Conservation (phyloP, 2,329 filamentous ascomycete genomes). For the Ascosphaera aggregata region DNA sequence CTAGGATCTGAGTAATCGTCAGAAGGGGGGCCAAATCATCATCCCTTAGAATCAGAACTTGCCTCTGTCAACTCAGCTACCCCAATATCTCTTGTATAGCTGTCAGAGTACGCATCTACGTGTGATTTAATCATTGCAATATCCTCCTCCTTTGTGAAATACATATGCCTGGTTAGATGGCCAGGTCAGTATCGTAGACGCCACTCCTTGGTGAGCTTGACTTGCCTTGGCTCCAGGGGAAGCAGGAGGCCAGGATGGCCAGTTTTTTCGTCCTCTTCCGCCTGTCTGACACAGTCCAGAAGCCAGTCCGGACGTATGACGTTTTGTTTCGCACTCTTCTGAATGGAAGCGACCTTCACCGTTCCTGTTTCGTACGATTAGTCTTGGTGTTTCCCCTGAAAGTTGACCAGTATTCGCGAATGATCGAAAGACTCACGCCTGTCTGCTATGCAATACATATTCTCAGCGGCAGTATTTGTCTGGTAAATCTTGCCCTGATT, state of each 20-base stretch:
- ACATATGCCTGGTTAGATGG: slow-evolving; percentile 38
- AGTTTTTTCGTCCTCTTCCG: slow-evolving; percentile 24
- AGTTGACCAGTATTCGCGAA: background rate
- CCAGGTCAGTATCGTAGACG: background rate
- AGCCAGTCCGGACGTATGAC: slow-evolving; percentile 68
- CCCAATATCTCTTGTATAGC: slow-evolving; percentile 49
- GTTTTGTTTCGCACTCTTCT: slow-evolving; percentile 45
- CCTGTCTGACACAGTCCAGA: slow-evolving; percentile 48
- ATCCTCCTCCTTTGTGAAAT: slow-evolving; percentile 39
- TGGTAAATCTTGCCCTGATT: slow-evolving; percentile 66
- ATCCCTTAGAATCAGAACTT: slow-evolving; percentile 6
- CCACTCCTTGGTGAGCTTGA: background rate
- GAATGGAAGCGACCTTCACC: slow-evolving; percentile 62
- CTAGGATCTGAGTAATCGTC: slow-evolving; percentile 13
- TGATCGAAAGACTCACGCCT: slow-evolving; percentile 34
- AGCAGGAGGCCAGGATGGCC: slow-evolving; percentile 34
- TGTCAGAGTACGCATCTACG: slow-evolving; percentile 60
- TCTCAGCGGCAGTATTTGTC: slow-evolving; percentile 35
- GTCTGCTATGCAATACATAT: slow-evolving; percentile 55
- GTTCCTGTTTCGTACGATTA: slow-evolving; percentile 16
- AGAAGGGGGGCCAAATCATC: background rate
- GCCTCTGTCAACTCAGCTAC: slow-evolving; percentile 35
- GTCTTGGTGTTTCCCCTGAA: slow-evolving; percentile 1
- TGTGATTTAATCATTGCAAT: slow-evolving; percentile 32
- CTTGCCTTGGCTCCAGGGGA: slow-evolving; percentile 33